Percentiles rank a stretch among this genome's conserved stretches.
phyloP scores from a whole-genome alignment of 2,329 filamentous ascomycete species.

The Diaporthe humulicola region DNA sequence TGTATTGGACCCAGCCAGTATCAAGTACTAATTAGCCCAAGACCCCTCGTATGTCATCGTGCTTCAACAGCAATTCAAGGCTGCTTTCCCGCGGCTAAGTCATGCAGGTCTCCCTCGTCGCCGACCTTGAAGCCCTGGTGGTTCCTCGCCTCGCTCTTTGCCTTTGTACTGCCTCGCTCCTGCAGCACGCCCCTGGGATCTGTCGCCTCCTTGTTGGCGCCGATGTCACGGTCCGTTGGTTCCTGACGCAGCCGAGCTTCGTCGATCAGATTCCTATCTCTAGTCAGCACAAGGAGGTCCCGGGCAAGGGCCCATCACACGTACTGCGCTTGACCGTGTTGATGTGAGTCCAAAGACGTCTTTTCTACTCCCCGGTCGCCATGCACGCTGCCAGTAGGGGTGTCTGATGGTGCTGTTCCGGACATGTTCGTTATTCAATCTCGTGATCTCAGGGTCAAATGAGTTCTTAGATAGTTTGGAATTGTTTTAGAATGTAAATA shows the following conservation, averaged over 20 bases:
- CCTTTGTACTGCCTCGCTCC: not conserved
- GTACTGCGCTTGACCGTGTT: slow-evolving; percentile 18
- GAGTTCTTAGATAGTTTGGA: not conserved
- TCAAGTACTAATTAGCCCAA: too few species aligned
- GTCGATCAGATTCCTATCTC: slow-evolving; percentile 26
- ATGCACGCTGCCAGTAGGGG: not conserved
- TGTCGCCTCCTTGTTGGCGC: slow-evolving; percentile 24
- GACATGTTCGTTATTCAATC: not conserved
- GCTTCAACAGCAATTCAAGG: not conserved
- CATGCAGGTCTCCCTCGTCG: slow-evolving; percentile 19
- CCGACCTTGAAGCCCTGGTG: slow-evolving; percentile 15
- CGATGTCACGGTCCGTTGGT: slow-evolving; percentile 29
- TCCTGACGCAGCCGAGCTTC: slow-evolving; percentile 30
- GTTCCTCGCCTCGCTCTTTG: slow-evolving; percentile 2
- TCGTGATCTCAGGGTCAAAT: fast-evolving
- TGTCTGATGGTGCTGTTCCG: slow-evolving; percentile 9
- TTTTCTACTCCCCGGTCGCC: not conserved
- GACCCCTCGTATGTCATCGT: not conserved
- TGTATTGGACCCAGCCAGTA: too few species aligned
- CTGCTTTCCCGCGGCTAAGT: not conserved
- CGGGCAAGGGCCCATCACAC: not conserved
- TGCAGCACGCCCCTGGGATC: slow-evolving; percentile 7
- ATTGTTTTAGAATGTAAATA: not conserved
- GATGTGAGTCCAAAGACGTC: not conserved
- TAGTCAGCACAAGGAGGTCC: not conserved